Percentiles rank a stretch among this genome's conserved stretches.
These are phyloP conservation scores for Ophiostoma tasmaniense DNA, from an alignment of 2,329 filamentous ascomycete genomes.

Conservation along the genomic window DNA sequence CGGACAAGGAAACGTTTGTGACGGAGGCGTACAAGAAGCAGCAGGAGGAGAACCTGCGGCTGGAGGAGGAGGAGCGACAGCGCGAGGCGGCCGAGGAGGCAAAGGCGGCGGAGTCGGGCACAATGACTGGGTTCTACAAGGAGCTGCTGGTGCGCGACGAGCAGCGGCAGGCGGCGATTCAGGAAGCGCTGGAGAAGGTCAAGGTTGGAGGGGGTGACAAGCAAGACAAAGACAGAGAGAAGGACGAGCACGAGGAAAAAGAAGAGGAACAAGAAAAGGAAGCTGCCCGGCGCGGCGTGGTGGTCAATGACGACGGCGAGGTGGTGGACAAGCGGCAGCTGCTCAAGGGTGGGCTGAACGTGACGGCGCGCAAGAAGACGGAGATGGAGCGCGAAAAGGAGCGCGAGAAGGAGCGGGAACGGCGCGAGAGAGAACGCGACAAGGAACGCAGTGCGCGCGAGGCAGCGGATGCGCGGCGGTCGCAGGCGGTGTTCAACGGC, in stretches of 20 bases:
- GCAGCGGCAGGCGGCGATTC: constrained; percentile 57
- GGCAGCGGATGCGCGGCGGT: constrained; percentile 20
- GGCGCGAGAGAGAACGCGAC: not conserved
- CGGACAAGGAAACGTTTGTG: constrained; percentile 78
- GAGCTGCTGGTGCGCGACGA: constrained; percentile 64
- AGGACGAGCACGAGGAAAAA: constrained; percentile 27
- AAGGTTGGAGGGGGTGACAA: constrained; percentile 5
- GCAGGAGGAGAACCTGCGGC: constrained; percentile 61
- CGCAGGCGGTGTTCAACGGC: constrained; percentile 34
- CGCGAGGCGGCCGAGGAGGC: constrained; percentile 56
- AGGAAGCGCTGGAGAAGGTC: constrained; percentile 49
- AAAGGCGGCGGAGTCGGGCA: constrained; percentile 45
- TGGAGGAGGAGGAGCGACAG: constrained; percentile 63
- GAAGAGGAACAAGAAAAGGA: constrained; percentile 37
- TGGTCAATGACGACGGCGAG: constrained; percentile 73
- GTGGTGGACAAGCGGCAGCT: constrained; percentile 79
- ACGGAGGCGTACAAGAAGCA: constrained; percentile 75
- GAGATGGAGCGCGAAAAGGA: constrained; percentile 27
- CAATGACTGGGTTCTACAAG: constrained; percentile 73
- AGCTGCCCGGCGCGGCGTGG: constrained; percentile 52
- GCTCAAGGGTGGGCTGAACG: constrained; percentile 65
- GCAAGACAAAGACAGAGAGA: constrained; percentile 35
- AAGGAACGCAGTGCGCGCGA: not conserved
- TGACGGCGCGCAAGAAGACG: constrained; percentile 54
- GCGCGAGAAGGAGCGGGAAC: constrained; percentile 1